Conservation (phyloP, 306 rosid genomes). For the Coriaria nepalensis region DNA sequence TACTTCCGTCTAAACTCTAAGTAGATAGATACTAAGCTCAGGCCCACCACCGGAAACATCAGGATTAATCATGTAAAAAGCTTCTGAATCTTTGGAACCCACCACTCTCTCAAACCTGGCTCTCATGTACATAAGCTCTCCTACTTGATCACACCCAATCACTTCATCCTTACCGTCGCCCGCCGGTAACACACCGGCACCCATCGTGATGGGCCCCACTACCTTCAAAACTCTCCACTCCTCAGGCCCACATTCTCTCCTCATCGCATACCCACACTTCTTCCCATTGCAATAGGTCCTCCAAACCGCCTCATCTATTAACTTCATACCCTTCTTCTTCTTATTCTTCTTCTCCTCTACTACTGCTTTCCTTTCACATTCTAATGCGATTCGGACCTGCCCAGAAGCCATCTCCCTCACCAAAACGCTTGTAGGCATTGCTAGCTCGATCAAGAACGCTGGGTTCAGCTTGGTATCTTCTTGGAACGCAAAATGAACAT, state of each 20-base stretch:
- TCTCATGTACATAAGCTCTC: conserved; percentile 88
- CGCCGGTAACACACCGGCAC: conserved; percentile 66
- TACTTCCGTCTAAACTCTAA: conserved; percentile 36
- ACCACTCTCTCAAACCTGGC: conserved; percentile 82
- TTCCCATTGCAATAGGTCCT: conserved; percentile 77
- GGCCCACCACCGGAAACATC: conserved; percentile 57
- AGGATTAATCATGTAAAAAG: conserved; percentile 77
- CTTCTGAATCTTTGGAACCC: conserved; percentile 77
- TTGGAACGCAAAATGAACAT: conserved; percentile 63
- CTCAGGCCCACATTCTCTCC: conserved; percentile 43
- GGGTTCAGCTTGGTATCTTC: conserved; percentile 42
- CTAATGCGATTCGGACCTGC: conserved; percentile 62
- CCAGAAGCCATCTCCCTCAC: conserved; percentile 91
- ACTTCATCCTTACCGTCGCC: conserved; percentile 17
- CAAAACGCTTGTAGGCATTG: conserved; percentile 59
- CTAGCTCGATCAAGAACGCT: conserved; percentile 45
- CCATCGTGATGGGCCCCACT: conserved; percentile 66
- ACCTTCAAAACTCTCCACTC: conserved; percentile 82
- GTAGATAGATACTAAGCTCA: conserved; percentile 67
- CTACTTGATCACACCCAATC: conserved; percentile 23
- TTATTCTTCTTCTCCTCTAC: background rate
- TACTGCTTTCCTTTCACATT: conserved; percentile 41
- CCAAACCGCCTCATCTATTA: conserved; percentile 54
- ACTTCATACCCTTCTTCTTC: conserved; percentile 4
- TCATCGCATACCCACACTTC: conserved; percentile 55